Evolutionary conservation across 2,329 filamentous ascomycete species (phyloP).

Genomic region (Monilinia vaccinii-corymbosi): DNA sequence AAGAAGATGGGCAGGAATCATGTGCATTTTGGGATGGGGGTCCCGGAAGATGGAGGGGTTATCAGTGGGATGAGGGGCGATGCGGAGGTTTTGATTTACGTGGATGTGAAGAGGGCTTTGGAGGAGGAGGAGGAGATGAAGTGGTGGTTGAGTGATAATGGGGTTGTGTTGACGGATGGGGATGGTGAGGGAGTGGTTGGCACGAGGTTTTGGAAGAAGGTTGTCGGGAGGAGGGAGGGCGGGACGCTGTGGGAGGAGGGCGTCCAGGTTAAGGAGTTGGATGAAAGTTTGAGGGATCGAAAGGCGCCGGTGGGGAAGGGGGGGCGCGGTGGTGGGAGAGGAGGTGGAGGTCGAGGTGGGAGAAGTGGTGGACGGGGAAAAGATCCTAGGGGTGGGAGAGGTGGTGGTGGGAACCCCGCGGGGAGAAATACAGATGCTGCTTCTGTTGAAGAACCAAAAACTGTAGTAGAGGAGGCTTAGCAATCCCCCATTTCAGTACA

Average conservation of each 20-base stretch:
- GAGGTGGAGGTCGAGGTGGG: conserved; percentile 25
- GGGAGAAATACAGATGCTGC: conserved; percentile 22
- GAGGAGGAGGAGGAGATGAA: conserved; percentile 41
- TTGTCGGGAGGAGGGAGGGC: conserved; percentile 50
- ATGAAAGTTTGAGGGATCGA: conserved; percentile 48
- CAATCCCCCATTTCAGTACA: not conserved
- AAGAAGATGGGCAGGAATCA: conserved; percentile 77
- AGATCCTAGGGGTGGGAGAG: not conserved
- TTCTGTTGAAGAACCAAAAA: not conserved
- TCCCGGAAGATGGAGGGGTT: conserved; percentile 45
- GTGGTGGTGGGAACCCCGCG: conserved; percentile 22
- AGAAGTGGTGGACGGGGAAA: conserved; percentile 22
- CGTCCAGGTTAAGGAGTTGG: conserved; percentile 56
- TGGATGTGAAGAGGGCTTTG: conserved; percentile 62
- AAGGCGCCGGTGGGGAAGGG: conserved; percentile 35
- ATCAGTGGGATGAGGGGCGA: conserved; percentile 74
- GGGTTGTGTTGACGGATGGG: conserved; percentile 60
- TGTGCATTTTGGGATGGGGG: conserved; percentile 76
- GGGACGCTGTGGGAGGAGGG: conserved; percentile 66
- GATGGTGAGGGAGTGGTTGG: conserved; percentile 53
- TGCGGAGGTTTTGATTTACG: conserved; percentile 68
- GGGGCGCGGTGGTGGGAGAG: conserved; percentile 24
- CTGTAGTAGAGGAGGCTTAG: not conserved
- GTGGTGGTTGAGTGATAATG: conserved; percentile 77
- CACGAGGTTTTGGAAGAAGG: conserved; percentile 60